Evolutionary conservation across 257 asterid species (phyloP), one percentile per base, ranked within the genome.

Genomic region (Lycium barbarum): DNA sequence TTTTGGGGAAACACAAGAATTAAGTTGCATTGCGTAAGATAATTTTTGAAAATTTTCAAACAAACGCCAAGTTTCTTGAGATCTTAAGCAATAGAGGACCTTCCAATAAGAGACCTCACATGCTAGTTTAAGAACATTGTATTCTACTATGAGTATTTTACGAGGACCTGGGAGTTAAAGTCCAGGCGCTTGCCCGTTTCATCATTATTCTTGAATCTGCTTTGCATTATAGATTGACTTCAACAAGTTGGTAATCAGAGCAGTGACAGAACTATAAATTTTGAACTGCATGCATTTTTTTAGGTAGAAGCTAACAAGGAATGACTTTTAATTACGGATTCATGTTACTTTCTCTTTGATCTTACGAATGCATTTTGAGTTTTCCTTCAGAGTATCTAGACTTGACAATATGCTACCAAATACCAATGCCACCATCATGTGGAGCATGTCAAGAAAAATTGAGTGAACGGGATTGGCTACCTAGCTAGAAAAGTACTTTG

Each of bases 161-260:
- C 36, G 10, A 49, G 61, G 61, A 49, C 43, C 40, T 74, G 40
- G 11, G 43, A 22, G 13, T 49, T 74, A 22, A 45, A n/a, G 59
- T n/a, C 9, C 61, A 10, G 10, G 3, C 51, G 63, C 62, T 76
- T 51, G 40, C 9, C 7, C 1, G 7, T 13, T 13, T 68, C 82
- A 51, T 81, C 83, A 20, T 83, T 71, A 58, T 86, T 86, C 84
- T 20, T 61, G 49, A 40, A 78, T 79, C 68, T 71, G 83, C 80
- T 59, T 57, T 85, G 66, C 84, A 87, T 86, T 82, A 82, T 87
- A 18, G 79, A 35, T 79, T 72, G 65, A 59, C 81, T 79, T 86
- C 55, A 35, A 45, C 85, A 76, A 85, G 58, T 45, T 49, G 61
- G 17, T 72, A 45, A 73, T 20, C 40, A 20, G 40, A 45, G 80